Conservation (phyloP, 257 asterid genomes). For the Fraxinus quadrangulata region DNA sequence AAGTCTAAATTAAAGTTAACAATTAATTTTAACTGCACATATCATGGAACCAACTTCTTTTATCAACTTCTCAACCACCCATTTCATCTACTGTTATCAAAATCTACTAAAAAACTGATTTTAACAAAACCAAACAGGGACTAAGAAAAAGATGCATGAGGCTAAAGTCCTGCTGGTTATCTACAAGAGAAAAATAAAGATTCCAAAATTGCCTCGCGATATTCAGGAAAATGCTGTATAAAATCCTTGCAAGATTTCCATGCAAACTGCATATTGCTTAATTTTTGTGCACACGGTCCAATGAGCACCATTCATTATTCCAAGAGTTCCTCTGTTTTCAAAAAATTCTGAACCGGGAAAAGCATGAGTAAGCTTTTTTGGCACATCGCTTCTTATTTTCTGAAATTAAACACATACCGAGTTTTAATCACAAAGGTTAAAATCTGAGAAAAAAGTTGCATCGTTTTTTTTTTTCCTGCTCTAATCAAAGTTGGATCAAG, state of each 20-base stretch:
- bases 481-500: too few relatives aligned
- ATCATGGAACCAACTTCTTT: too few relatives aligned
- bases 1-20: too few relatives aligned
- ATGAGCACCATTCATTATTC: too few relatives aligned
- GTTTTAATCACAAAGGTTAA: neutral
- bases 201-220: neutral
- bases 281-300: neutral
- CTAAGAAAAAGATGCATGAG: neutral
- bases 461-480: too few relatives aligned
- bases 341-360: neutral
- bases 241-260: neutral
- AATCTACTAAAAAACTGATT: too few relatives aligned
- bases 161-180: neutral
- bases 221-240: neutral
- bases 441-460: too few relatives aligned
- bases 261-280: neutral
- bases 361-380: neutral
- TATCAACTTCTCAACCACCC: too few relatives aligned
- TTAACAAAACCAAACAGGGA: too few relatives aligned
- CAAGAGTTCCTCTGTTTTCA: neutral
- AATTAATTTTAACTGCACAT: too few relatives aligned
- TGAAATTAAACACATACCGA: neutral
- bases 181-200: too few relatives aligned
- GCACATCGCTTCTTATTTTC: neutral
- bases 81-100: too few relatives aligned